Conservation (phyloP, 495 filamentous ascomycete genomes). For the Hypoxylon cercidicola region DNA sequence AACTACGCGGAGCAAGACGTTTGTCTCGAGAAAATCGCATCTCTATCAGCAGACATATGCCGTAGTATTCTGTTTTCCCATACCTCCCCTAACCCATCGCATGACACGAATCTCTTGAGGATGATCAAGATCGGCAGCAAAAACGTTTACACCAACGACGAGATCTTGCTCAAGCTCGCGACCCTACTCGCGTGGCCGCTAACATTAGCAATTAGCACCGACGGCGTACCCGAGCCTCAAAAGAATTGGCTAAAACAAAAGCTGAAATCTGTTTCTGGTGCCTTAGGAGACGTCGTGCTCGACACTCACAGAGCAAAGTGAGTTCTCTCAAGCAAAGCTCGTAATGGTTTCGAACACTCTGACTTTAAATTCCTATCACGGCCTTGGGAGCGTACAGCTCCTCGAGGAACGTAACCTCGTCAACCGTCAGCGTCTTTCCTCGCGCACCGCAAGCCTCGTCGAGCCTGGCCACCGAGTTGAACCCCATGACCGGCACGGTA, state of each 20-base stretch:
- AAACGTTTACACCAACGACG: not conserved
- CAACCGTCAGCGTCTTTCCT: slow-evolving; percentile 62
- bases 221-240: slow-evolving; percentile 34
- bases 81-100: not conserved
- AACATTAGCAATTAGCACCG: slow-evolving; percentile 37
- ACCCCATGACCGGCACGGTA: slow-evolving; percentile 66
- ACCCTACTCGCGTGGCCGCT: slow-evolving; percentile 45
- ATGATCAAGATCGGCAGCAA: not conserved
- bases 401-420: slow-evolving; percentile 70
- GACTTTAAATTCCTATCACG: slow-evolving; percentile 7
- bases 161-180: slow-evolving; percentile 37
- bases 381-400: slow-evolving; percentile 60
- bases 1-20: slow-evolving; percentile 12
- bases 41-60: slow-evolving; percentile 33
- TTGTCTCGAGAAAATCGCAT: slow-evolving; percentile 32
- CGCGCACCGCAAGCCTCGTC: slow-evolving; percentile 66
- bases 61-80: slow-evolving; percentile 38
- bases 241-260: slow-evolving; percentile 38
- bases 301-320: slow-evolving; percentile 9
- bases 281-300: slow-evolving; percentile 32
- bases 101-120: not conserved
- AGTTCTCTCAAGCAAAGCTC: no score
- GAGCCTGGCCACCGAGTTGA: slow-evolving; percentile 61
- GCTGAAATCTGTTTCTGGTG: slow-evolving; percentile 24
- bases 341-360: no score